Conservation (phyloP, 2,329 filamentous ascomycete species). For the Lachnellula willkommii region DNA sequence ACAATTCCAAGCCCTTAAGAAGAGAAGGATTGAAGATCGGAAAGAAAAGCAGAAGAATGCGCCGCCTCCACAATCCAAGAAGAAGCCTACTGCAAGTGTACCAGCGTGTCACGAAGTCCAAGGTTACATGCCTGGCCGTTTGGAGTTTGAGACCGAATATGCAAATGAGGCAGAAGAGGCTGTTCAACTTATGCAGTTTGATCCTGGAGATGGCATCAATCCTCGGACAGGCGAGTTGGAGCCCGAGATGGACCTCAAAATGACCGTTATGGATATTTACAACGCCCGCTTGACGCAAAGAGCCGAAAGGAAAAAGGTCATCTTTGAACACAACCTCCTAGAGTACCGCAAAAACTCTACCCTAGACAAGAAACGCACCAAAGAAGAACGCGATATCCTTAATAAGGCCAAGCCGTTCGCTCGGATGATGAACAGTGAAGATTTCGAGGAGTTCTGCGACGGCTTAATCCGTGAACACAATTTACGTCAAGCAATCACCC, state of each 20-base stretch:
- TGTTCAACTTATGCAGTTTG: slow-evolving; percentile 97
- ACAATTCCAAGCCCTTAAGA: slow-evolving; percentile 89
- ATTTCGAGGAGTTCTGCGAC: slow-evolving; percentile 81
- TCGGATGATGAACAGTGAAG: slow-evolving; percentile 89
- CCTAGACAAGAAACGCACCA: slow-evolving; percentile 88
- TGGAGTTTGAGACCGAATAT: slow-evolving; percentile 97
- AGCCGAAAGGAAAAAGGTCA: slow-evolving; percentile 90
- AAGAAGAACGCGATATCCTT: slow-evolving; percentile 85
- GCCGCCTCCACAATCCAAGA: slow-evolving; percentile 78
- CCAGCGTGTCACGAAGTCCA: slow-evolving; percentile 97
- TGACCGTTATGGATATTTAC: slow-evolving; percentile 98
- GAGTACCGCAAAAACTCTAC: slow-evolving; percentile 91
- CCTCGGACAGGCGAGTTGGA: slow-evolving; percentile 78
- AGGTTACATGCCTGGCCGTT: slow-evolving; percentile 94
- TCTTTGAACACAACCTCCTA: slow-evolving; percentile 90
- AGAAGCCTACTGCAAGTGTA: slow-evolving; percentile 92
- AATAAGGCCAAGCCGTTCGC: slow-evolving; percentile 96
- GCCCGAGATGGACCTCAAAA: slow-evolving; percentile 93
- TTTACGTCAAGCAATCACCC: slow-evolving; percentile 78
- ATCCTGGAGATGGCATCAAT: slow-evolving; percentile 90
- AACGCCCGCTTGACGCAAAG: slow-evolving; percentile 85
- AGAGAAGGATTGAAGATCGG: slow-evolving; percentile 84
- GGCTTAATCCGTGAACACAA: slow-evolving; percentile 89
- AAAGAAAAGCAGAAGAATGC: slow-evolving; percentile 83
- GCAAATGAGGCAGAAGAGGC: slow-evolving; percentile 98